Evolutionary conservation across 1,284 basidiomycete species (phyloP), one percentile per base, ranked within the genome.

Genomic region (Hortiboletus rubellus): DNA sequence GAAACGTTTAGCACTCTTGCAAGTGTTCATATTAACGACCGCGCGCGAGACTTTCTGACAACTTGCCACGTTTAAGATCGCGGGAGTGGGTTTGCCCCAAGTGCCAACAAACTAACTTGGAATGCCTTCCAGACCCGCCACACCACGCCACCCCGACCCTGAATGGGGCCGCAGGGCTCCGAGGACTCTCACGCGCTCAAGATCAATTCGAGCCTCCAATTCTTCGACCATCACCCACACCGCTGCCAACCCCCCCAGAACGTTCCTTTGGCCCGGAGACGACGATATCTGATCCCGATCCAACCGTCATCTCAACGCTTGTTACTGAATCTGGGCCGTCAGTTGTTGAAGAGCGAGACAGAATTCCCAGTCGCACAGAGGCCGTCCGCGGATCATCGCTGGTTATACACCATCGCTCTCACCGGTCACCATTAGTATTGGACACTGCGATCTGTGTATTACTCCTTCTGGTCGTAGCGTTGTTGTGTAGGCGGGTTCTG

Each of bases 51-150:
- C 46, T 18, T 50, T 46, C 55, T 58, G 50, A 62, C 60, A 56
- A 51, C 60, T 54, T 65, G 54, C 57, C 55, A 58, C 46, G 54
- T 43, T 61, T 18, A 61, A 94, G 92, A 62, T 95, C 92, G 38
- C 82, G 85, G 60, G 83, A 87, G 52, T 96, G 93, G 94, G 74
- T 77, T 41, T 96, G 94, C 64, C 86, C 90, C 4, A 83, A 83
- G 50, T 95, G 93, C 71, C 77, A 84, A 49, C 79, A 83, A 60
- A 70, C 80, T 40, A 94, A 94, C 72, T 61, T 84, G 46, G 82
- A 86, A 48, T 79, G 86, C 44, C 80, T 95, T 50, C 88, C 88
- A 14, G 88, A 92, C 72, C 84, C 83, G n/a, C 51, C 59, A 52
- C 67, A 60, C 36, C 55, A 58, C 40, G 52, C 55, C 48, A 37